phyloP scores from a whole-genome alignment of 306 rosid genomes.

The Acacia confusa region DNA sequence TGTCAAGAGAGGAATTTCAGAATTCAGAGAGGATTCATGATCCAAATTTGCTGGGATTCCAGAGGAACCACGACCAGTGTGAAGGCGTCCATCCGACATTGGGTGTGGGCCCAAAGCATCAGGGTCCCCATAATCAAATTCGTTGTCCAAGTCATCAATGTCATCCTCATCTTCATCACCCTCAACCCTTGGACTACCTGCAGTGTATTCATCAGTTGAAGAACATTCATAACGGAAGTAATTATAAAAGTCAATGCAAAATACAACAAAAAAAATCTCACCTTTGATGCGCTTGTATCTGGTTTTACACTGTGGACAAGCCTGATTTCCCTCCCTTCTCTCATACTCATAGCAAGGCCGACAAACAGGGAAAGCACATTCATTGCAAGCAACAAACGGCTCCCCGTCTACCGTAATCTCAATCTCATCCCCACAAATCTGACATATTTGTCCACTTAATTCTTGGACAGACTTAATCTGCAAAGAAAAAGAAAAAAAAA shows the following conservation, averaged over 20 bases:
- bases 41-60: conserved; percentile 51
- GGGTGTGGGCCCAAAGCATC: conserved; percentile 47
- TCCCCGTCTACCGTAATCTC: conserved; percentile 83
- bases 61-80: conserved; percentile 53
- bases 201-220: conserved; percentile 30
- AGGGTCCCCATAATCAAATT: conserved; percentile 66
- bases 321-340: conserved; percentile 82
- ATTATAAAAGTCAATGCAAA: conserved; percentile 6
- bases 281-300: conserved; percentile 89
- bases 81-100: conserved; percentile 51
- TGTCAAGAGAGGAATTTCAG: conserved; percentile 85
- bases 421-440: conserved; percentile 81
- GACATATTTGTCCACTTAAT: conserved; percentile 83
- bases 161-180: conserved; percentile 97
- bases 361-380: conserved; percentile 93
- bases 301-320: conserved; percentile 94
- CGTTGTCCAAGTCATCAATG: conserved; percentile 87
- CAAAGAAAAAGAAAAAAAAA: conserved; percentile 24
- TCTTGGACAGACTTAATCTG: conserved; percentile 82
- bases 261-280: conserved; percentile 32
- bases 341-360: conserved; percentile 88
- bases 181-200: conserved; percentile 94
- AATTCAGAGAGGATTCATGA: conserved; percentile 62
- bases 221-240: background rate
- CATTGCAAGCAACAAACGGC: conserved; percentile 92